Conservation (phyloP, 31 red algal genomes). For the Endocladia muricata region DNA sequence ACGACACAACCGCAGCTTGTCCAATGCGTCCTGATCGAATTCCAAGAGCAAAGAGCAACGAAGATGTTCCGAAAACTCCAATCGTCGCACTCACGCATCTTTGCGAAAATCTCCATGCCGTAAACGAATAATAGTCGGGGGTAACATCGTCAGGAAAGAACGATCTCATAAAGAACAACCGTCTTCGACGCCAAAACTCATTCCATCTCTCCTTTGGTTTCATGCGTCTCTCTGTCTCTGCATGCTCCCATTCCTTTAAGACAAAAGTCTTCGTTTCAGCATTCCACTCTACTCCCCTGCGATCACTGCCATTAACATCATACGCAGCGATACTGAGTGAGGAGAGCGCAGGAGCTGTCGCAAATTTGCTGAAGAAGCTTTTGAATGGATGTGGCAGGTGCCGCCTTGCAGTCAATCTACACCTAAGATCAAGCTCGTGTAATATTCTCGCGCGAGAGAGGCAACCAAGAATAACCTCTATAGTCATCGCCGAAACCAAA, state of each 20-base stretch:
- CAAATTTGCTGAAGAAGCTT: slow-evolving; percentile 19
- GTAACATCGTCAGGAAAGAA: slow-evolving; percentile 96
- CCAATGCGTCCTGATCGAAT: slow-evolving; percentile 96
- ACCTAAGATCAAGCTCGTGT: neutral
- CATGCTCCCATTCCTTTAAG: slow-evolving; percentile 72
- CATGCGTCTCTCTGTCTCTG: slow-evolving; percentile 59
- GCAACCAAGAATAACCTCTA: slow-evolving; percentile 7
- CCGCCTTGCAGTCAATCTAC: neutral
- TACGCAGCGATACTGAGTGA: slow-evolving; percentile 64
- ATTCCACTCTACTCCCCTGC: slow-evolving; percentile 79
- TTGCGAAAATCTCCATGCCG: slow-evolving; percentile 90
- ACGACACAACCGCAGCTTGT: slow-evolving; percentile 92
- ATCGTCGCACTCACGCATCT: slow-evolving; percentile 90
- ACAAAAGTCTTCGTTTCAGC: slow-evolving; percentile 63
- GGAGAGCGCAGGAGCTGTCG: slow-evolving; percentile 24
- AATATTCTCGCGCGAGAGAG: slow-evolving; percentile 8
- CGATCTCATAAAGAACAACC: slow-evolving; percentile 55
- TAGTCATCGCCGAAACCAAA: neutral
- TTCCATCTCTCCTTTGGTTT: slow-evolving; percentile 34
- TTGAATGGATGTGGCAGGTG: neutral
- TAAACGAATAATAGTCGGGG: slow-evolving; percentile 95
- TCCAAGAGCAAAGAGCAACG: slow-evolving; percentile 90
- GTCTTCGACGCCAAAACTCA: slow-evolving; percentile 52
- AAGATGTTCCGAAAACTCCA: slow-evolving; percentile 95
- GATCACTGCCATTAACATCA: slow-evolving; percentile 72